Conservation (phyloP, 176 grass and related monocot genomes). For the Hordeum marinum region DNA sequence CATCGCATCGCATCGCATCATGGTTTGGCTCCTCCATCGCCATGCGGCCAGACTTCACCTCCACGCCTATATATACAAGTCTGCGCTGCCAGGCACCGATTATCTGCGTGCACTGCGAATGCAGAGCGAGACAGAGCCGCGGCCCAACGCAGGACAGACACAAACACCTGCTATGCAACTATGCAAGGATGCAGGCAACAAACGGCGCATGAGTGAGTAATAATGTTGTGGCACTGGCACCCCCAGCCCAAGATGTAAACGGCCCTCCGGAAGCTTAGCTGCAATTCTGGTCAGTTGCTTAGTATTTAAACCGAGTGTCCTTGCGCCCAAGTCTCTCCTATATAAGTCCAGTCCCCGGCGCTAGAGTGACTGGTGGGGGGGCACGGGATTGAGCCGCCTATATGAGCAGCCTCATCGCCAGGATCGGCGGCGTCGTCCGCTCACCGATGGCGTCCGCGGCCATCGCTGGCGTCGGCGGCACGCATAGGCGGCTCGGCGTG, state of each 20-base stretch:
- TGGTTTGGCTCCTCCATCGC: neutral
- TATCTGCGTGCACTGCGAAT: neutral
- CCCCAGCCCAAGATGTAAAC: neutral
- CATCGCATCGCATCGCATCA: no score
- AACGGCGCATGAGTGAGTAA: neutral
- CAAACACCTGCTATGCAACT: neutral
- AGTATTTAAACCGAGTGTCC: neutral
- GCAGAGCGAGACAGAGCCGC: neutral
- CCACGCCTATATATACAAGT: neutral
- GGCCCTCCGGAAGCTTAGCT: neutral
- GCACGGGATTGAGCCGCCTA: neutral
- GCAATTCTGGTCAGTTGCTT: neutral
- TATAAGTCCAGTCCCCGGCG: neutral
- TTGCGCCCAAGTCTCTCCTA: neutral
- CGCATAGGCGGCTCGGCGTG: neutral
- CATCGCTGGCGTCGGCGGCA: conserved; percentile 10
- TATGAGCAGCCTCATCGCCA: conserved; percentile 28
- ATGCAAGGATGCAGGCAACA: neutral
- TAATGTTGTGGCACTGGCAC: neutral
- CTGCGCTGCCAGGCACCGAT: neutral
- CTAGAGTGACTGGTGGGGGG: neutral
- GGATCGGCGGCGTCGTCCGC: conserved; percentile 24
- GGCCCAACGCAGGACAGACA: neutral
- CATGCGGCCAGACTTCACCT: neutral
- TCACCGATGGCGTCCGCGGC: conserved; percentile 30